Evolutionary conservation across 108 stramenopile species (phyloP), one percentile per base, ranked within the genome.

Genomic region (Pseudonitzschia multiseries): DNA sequence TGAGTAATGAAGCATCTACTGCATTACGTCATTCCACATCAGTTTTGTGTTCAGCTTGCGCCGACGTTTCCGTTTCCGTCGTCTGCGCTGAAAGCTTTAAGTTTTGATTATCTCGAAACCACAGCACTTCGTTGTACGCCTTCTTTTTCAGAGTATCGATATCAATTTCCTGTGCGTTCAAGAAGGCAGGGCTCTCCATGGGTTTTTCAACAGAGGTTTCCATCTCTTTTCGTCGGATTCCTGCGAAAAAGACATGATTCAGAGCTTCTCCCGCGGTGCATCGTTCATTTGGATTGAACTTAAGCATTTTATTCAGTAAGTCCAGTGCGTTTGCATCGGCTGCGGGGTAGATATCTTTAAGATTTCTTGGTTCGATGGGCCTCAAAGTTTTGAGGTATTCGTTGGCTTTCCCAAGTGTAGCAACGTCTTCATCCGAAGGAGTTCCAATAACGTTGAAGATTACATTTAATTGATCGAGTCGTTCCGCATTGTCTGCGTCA

Each of bases 391-490:
- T 82, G 46, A 97, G 79, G 71, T 95, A 97, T 72, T 91, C 88
- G 67, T 80, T 87, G 9, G 80, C 93, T 26, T 85, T 88, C 42
- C 86, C 90, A 63, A 96, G 81, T 28, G 87, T 70, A 26, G 70
- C 84, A 33, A 97, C 63, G 64, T 96, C 97, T 74, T 95, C 91
- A n/a, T 82, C 75, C 29, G 81, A 76, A 21, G 97, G 97, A 43
- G 93, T 93, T 13, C 98, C 98, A 61, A 98, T 93, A 22, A 97
- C 91, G 63, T 90, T 83, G 81, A 99, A 97, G 51, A 99, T 99
- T 21, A 97, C 96, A 79, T 95, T 98, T 63, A 98, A 82, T 77
- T 99, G 99, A 84, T 99, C 98, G 43, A 95, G 41, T 54, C 85
- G 75, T 75, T 96, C 93, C 41, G 86, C 86, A 21, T 57, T 56